Evolutionary conservation across 2,329 filamentous ascomycete species (phyloP).

Genomic region (Sporothrix protearum): DNA sequence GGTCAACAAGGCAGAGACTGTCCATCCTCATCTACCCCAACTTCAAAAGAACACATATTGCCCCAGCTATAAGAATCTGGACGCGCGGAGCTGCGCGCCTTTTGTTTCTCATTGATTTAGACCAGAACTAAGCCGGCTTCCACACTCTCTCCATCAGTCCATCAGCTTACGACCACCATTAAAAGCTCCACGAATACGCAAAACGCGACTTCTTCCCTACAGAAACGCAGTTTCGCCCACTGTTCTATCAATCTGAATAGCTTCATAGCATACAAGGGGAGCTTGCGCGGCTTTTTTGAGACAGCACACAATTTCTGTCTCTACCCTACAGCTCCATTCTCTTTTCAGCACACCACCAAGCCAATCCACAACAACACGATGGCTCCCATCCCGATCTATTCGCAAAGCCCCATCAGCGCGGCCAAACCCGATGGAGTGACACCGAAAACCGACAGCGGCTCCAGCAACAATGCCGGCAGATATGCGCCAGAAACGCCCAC

Average conservation of each 20-base stretch:
- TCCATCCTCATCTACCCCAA: constrained; percentile 5
- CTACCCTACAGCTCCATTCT: background rate
- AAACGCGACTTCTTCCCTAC: background rate
- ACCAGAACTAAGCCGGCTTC: background rate
- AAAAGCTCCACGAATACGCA: background rate
- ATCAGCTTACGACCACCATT: background rate
- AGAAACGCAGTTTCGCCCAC: background rate
- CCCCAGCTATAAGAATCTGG: background rate
- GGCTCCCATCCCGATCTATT: constrained; percentile 60
- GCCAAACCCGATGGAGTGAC: constrained; percentile 51
- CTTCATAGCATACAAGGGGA: background rate
- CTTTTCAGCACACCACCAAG: background rate
- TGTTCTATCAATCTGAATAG: background rate
- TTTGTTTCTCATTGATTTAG: background rate
- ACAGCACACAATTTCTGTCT: background rate
- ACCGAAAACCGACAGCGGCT: constrained; percentile 40
- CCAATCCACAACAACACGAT: constrained; percentile 37
- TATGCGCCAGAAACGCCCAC: constrained; percentile 24
- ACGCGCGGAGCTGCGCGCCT: background rate
- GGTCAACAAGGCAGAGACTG: background rate
- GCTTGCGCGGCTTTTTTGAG: background rate
- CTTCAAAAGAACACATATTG: background rate
- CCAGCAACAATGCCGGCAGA: constrained; percentile 26
- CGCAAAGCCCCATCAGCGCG: constrained; percentile 56
- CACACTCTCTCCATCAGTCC: background rate